Evolutionary conservation across 257 asterid species (phyloP).

Genomic region (Anisodus acutangulus): DNA sequence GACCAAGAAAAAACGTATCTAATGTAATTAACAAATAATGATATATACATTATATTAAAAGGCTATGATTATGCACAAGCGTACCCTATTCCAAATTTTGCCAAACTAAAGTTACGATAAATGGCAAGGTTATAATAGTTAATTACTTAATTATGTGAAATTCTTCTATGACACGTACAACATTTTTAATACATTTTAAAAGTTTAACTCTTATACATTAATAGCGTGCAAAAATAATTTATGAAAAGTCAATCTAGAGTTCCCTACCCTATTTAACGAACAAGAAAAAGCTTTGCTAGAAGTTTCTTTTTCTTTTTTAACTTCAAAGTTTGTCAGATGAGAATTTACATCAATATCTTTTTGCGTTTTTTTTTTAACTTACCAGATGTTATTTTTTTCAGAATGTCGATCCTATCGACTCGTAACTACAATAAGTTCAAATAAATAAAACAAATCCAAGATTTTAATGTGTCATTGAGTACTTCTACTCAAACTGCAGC

Average conservation of each 20-base stretch:
- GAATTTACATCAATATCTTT: no score
- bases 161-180: neutral
- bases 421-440: neutral
- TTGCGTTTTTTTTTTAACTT: no score
- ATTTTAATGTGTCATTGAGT: neutral
- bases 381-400: no score
- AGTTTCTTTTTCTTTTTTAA: no score
- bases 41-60: neutral
- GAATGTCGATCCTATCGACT: neutral
- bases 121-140: neutral
- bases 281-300: no score
- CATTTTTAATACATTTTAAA: neutral
- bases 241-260: neutral
- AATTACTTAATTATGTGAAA: neutral
- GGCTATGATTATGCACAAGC: neutral
- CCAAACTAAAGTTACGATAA: neutral
- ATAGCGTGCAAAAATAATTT: neutral
- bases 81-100: neutral
- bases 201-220: neutral
- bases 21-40: neutral
- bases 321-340: no score
- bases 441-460: neutral
- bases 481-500: neutral
- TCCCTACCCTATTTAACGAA: no score
- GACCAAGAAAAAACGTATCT: neutral